Evolutionary conservation across 371 early-diverging fungal species (phyloP).

Genomic region (Syncephalastrum contaminatum): DNA sequence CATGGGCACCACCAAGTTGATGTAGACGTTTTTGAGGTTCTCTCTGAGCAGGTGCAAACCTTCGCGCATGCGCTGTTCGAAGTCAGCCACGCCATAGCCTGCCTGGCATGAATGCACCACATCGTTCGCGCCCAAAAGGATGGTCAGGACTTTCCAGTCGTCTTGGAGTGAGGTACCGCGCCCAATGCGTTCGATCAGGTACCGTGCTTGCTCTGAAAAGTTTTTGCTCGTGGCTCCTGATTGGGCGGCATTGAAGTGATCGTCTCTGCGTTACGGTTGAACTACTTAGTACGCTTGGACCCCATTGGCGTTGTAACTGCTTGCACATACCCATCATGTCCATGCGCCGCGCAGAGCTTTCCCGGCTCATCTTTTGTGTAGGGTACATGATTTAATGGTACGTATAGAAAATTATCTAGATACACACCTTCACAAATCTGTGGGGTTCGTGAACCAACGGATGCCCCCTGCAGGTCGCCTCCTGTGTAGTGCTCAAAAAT

Average conservation of each 20-base stretch:
- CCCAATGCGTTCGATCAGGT: slow-evolving; percentile 29
- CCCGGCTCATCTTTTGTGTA: too few species aligned
- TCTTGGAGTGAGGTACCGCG: slow-evolving; percentile 10
- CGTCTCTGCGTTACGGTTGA: neutral
- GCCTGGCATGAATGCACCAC: slow-evolving; percentile 26
- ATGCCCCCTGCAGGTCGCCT: too few species aligned
- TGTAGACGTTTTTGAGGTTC: slow-evolving; percentile 17
- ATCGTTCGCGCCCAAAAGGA: slow-evolving; percentile 37
- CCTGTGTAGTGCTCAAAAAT: slow-evolving; percentile 24
- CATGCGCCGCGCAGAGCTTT: too few species aligned
- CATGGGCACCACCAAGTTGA: slow-evolving; percentile 1
- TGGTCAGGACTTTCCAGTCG: slow-evolving; percentile 35
- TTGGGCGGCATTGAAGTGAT: slow-evolving; percentile 26
- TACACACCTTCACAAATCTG: too few species aligned
- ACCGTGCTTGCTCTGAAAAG: slow-evolving; percentile 29
- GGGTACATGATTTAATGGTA: too few species aligned
- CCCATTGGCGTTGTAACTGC: too few species aligned
- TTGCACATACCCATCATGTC: too few species aligned
- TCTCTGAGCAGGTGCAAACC: slow-evolving; percentile 13
- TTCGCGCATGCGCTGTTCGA: slow-evolving; percentile 7
- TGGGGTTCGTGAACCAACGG: too few species aligned
- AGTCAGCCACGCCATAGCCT: slow-evolving; percentile 2
- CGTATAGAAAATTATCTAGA: too few species aligned
- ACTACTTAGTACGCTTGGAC: too few species aligned
- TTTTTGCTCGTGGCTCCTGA: slow-evolving; percentile 28